Evolutionary conservation across 2,329 filamentous ascomycete genomes (phyloP).

Genomic region (Colletotrichum musae): DNA sequence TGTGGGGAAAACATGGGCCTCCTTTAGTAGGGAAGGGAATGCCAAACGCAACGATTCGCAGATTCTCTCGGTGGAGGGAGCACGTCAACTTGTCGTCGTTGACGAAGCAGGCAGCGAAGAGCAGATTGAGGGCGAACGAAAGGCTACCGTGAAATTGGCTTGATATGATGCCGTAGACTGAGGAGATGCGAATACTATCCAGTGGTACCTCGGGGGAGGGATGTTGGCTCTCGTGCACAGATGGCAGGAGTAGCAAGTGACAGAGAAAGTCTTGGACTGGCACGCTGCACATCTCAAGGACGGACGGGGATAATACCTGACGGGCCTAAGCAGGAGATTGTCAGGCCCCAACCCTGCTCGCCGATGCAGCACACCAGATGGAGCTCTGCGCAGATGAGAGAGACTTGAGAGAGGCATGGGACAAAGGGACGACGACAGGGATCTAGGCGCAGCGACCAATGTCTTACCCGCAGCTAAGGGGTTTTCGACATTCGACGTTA

Average conservation of each 20-base stretch:
- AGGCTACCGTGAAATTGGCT: conserved; percentile 1
- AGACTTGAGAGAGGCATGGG: conserved; percentile 22
- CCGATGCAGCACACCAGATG: conserved; percentile 23
- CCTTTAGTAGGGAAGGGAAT: not conserved
- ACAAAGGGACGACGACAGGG: conserved; percentile 25
- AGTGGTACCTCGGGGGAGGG: conserved; percentile 13
- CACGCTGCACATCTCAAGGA: conserved; percentile 13
- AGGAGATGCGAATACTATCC: conserved; percentile 1
- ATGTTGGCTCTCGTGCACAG: not conserved
- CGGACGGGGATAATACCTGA: conserved; percentile 22
- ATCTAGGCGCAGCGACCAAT: conserved; percentile 31
- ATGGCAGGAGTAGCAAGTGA: no score
- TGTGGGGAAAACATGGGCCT: conserved; percentile 25
- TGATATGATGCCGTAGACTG: conserved; percentile 4
- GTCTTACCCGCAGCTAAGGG: conserved; percentile 37
- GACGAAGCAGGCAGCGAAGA: conserved; percentile 7
- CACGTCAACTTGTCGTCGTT: not conserved
- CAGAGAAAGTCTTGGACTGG: no score
- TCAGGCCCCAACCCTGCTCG: conserved; percentile 33
- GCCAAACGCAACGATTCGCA: conserved; percentile 13
- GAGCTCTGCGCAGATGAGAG: not conserved
- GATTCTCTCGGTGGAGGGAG: conserved; percentile 1
- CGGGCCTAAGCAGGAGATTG: conserved; percentile 34
- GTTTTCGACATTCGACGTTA: conserved; percentile 22
- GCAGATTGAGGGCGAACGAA: not conserved